Conservation (phyloP, 2,329 filamentous ascomycete genomes). For the Zasmidium citrigriseum region DNA sequence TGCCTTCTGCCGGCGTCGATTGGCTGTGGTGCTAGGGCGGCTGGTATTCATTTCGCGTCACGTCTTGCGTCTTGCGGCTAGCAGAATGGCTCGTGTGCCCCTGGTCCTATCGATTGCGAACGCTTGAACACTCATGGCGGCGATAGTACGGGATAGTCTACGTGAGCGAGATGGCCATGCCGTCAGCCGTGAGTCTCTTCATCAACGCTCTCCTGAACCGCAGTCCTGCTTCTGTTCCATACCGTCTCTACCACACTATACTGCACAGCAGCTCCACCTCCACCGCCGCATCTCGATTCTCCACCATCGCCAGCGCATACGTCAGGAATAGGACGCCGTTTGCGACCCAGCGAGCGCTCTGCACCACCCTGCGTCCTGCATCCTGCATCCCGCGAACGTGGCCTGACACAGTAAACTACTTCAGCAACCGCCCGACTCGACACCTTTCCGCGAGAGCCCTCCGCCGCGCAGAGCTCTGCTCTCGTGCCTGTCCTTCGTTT, state of each 20-base stretch:
- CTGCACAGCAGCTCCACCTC: not conserved
- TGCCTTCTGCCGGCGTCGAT: not conserved
- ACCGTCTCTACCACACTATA: not conserved
- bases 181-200: not conserved
- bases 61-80: not conserved
- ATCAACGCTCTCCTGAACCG: not conserved
- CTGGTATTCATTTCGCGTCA: not conserved
- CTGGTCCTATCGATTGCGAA: conserved; percentile 12
- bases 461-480: conserved; percentile 22
- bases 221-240: not conserved
- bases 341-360: conserved; percentile 1
- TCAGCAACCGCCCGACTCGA: conserved; percentile 21
- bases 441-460: conserved; percentile 11
- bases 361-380: conserved; percentile 18
- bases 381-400: conserved; percentile 12
- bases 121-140: conserved; percentile 4
- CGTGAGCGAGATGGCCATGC: not conserved
- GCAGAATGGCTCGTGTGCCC: conserved; percentile 3
- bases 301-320: conserved; percentile 7
- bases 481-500: conserved; percentile 22
- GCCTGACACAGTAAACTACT: conserved; percentile 24
- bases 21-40: not conserved
- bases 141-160: not conserved
- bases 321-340: conserved; percentile 2
- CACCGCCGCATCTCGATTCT: not conserved